phyloP scores from a whole-genome alignment of 257 asterid species.

The Coffea canephora region DNA sequence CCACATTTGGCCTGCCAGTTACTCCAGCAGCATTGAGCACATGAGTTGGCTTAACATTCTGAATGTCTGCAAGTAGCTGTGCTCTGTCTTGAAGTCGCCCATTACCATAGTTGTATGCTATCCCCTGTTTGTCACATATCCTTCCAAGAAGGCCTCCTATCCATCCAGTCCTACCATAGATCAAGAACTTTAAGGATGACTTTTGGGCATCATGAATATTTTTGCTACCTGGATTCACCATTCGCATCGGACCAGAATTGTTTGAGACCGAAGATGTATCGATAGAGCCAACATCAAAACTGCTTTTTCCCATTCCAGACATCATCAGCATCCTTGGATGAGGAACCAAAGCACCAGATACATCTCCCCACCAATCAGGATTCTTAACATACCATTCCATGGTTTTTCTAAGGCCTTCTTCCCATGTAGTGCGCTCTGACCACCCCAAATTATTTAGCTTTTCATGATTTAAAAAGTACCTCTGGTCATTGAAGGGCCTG shows the following conservation, averaged over 20 bases:
- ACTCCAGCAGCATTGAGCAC: conserved; percentile 96
- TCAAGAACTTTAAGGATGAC: conserved; percentile 72
- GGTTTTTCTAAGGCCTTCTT: conserved; percentile 86
- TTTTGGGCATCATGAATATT: conserved; percentile 23
- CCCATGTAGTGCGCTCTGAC: conserved; percentile 84
- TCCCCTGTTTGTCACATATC: conserved; percentile 85
- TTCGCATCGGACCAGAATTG: conserved; percentile 39
- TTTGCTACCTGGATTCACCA: conserved; percentile 29
- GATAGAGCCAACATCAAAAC: conserved; percentile 56
- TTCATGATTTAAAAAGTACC: conserved; percentile 92
- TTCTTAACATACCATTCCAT: conserved; percentile 79
- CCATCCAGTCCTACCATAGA: conserved; percentile 94
- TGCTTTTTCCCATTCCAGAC: conserved; percentile 85
- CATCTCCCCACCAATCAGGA: conserved; percentile 99
- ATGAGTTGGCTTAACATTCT: conserved; percentile 78
- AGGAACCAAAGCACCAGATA: conserved; percentile 93
- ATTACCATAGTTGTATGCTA: conserved; percentile 73
- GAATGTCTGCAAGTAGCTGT: conserved; percentile 58
- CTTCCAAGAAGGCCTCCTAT: conserved; percentile 93
- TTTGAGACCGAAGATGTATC: conserved; percentile 26
- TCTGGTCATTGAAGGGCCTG: conserved; percentile 95
- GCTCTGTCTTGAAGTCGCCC: conserved; percentile 83
- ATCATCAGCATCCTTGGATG: conserved; percentile 96
- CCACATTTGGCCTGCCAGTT: conserved; percentile 97
- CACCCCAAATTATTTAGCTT: conserved; percentile 83